Evolutionary conservation across 208 protist species (phyloP), one percentile per base, ranked within the genome.

Genomic region (Crithidia fasciculata): DNA sequence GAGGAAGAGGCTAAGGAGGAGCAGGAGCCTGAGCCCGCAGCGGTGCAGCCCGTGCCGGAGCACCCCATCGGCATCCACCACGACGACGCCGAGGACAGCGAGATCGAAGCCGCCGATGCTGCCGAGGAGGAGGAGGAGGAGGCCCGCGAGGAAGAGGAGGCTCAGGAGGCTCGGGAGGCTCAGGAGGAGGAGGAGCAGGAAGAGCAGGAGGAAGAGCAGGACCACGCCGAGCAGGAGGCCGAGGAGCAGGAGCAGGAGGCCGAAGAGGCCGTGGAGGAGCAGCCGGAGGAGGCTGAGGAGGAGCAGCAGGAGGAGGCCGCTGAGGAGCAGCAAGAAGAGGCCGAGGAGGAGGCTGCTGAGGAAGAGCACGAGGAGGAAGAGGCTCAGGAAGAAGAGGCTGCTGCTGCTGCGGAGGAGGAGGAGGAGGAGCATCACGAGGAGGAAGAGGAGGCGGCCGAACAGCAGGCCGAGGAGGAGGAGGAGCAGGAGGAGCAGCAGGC

Each of bases 61-160:
- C 44, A 70, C 37, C 53, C 72, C 50, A 62, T 72, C 37, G 59
- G 60, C 50, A 71, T 59, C 47, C 28, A 73, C 16, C 71, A 73
- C 10, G 69, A 74, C 18, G n/a, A 40, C 16, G 45, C 41, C n/a
- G 64, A 69, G 40, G 28, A 70, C 8, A 66, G 62, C 47, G 60
- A 66, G 18, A 45, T 43, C 36, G 43, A 28, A 28, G 28, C 28
- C 28, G 28, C 28, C 28, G 28, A 28, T 28, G 28, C 28, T 28
- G 28, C 28, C 28, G 28, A 28, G 28, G 28, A 28, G 28, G 28
- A 28, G 28, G 28, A 54, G 7, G 69, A 76, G 28, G 49, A 50
- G 45, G 50, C 66, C 57, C 45, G 9, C n/a, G 65, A 71, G 39
- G 69, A 72, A 15, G 57, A 71, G 36, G 12, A 67, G 15, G 37